These are phyloP conservation scores for Drechslerella dactyloides DNA, from an alignment of 2,329 filamentous ascomycete genomes.

Conservation along the genomic window DNA sequence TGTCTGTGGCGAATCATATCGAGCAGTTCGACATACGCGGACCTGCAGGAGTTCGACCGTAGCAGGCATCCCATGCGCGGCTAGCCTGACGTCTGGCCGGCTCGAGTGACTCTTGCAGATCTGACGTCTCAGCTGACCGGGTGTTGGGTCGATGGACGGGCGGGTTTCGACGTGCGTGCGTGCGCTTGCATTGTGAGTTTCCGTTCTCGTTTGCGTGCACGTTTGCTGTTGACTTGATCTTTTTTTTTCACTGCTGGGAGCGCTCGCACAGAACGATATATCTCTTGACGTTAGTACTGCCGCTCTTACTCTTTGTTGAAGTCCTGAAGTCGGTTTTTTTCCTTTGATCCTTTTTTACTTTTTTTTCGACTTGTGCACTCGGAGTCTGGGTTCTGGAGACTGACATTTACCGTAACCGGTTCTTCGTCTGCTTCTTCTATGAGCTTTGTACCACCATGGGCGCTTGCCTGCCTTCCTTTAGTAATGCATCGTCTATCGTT, in stretches of 20 bases:
- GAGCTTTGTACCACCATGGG: constrained; percentile 35
- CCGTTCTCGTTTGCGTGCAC: not conserved
- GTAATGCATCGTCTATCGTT: too few relatives aligned
- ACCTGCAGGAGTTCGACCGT: too few relatives aligned
- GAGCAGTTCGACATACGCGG: too few relatives aligned
- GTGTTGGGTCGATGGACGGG: too few relatives aligned
- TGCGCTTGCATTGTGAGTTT: not conserved
- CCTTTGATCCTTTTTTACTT: constrained; percentile 12
- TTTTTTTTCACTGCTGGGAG: not conserved
- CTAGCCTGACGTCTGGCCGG: too few relatives aligned
- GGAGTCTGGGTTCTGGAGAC: constrained; percentile 29
- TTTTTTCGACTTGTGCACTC: constrained; percentile 9
- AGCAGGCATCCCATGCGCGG: too few relatives aligned
- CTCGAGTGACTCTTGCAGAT: too few relatives aligned
- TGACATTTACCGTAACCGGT: constrained; percentile 21
- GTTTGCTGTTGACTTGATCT: not conserved
- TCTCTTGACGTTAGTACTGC: not conserved
- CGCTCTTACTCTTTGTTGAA: too few relatives aligned
- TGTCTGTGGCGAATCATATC: too few relatives aligned
- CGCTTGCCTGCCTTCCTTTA: constrained; percentile 1
- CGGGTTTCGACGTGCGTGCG: too few relatives aligned
- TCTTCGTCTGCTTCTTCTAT: constrained; percentile 10
- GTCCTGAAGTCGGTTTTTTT: too few relatives aligned
- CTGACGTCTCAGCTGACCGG: too few relatives aligned
- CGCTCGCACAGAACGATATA: not conserved